A percentile compares a stretch with the other conserved stretches of the same genome.
phyloP scores from a whole-genome alignment of 164 flowering plant species.

The Annona squamosa region DNA sequence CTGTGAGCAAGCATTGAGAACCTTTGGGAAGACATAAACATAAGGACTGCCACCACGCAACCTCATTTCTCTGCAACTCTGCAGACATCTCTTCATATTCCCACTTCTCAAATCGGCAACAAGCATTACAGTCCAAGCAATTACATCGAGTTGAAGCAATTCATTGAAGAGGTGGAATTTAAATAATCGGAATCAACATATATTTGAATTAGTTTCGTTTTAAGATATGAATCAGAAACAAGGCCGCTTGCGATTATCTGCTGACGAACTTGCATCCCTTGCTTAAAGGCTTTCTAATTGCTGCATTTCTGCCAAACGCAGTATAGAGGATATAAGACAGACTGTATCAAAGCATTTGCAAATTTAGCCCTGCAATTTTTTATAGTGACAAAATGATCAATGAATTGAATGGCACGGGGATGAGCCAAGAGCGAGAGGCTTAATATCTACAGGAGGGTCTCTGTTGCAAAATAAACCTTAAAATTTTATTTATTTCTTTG shows the following conservation, averaged over 20 bases:
- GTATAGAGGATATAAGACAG: slow-evolving; percentile 14
- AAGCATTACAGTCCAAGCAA: slow-evolving; percentile 49
- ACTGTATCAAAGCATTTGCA: too few relatives aligned
- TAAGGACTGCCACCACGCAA: slow-evolving; percentile 33
- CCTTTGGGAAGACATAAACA: slow-evolving; percentile 44
- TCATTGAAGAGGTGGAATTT: slow-evolving; percentile 35
- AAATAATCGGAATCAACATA: slow-evolving; percentile 38
- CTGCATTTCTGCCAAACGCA: slow-evolving; percentile 33
- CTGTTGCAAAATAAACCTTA: too few relatives aligned
- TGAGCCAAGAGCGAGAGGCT: too few relatives aligned
- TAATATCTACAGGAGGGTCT: too few relatives aligned
- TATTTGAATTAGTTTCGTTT: slow-evolving; percentile 39
- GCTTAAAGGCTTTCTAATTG: slow-evolving; percentile 26
- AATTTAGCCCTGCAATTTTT: too few relatives aligned
- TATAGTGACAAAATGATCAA: too few relatives aligned
- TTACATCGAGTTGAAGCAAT: slow-evolving; percentile 43
- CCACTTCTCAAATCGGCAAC: slow-evolving; percentile 30
- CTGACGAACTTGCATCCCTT: slow-evolving; percentile 39
- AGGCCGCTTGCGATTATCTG: slow-evolving; percentile 27
- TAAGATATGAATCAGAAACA: slow-evolving; percentile 19
- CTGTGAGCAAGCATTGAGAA: slow-evolving; percentile 36
- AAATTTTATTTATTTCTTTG: too few relatives aligned
- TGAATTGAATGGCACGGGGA: too few relatives aligned
- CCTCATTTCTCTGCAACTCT: slow-evolving; percentile 24
- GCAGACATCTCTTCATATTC: slow-evolving; percentile 21